These are phyloP conservation scores for Epichloe amarillans DNA, from an alignment of 2,329 filamentous ascomycete genomes.

Conservation along the genomic window DNA sequence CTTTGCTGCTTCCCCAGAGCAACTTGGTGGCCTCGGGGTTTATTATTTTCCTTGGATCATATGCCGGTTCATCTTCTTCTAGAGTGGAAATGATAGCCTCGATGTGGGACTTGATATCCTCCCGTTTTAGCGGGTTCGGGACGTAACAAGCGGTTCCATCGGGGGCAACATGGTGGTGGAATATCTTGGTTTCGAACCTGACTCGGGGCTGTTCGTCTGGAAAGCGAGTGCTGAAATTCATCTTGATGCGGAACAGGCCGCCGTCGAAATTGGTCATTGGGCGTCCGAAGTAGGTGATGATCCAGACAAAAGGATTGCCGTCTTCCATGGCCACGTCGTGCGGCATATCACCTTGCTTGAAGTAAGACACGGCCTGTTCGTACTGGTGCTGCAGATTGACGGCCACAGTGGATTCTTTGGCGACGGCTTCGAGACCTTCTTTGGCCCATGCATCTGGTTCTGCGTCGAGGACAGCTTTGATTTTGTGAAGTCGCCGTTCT, in stretches of 20 bases:
- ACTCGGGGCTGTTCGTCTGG: conserved; percentile 81
- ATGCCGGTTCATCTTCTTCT: conserved; percentile 79
- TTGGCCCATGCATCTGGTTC: conserved; percentile 61
- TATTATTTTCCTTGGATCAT: conserved; percentile 80
- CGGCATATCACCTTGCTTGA: conserved; percentile 57
- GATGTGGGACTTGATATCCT: conserved; percentile 73
- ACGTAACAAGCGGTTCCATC: conserved; percentile 78
- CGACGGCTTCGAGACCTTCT: conserved; percentile 50
- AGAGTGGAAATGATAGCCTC: conserved; percentile 68
- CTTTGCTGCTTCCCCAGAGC: conserved; percentile 62
- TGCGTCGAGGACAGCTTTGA: conserved; percentile 57
- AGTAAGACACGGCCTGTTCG: conserved; percentile 64
- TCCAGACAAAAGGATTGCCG: conserved; percentile 74
- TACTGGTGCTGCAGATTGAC: conserved; percentile 75
- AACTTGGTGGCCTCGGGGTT: conserved; percentile 75
- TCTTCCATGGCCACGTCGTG: conserved; percentile 66
- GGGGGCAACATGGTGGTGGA: conserved; percentile 73
- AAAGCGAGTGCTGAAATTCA: conserved; percentile 72
- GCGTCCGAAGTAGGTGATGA: conserved; percentile 75
- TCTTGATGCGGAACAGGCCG: conserved; percentile 69
- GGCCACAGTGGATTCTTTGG: conserved; percentile 60
- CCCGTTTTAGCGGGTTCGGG: conserved; percentile 42
- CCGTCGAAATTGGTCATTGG: conserved; percentile 91
- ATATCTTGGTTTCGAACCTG: conserved; percentile 66
- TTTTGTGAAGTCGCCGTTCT: conserved; percentile 50